A percentile compares a stretch with the other conserved stretches of the same genome.
Conservation (phyloP, 1,139 yeast species). For the Suhomyces anneliseae region DNA sequence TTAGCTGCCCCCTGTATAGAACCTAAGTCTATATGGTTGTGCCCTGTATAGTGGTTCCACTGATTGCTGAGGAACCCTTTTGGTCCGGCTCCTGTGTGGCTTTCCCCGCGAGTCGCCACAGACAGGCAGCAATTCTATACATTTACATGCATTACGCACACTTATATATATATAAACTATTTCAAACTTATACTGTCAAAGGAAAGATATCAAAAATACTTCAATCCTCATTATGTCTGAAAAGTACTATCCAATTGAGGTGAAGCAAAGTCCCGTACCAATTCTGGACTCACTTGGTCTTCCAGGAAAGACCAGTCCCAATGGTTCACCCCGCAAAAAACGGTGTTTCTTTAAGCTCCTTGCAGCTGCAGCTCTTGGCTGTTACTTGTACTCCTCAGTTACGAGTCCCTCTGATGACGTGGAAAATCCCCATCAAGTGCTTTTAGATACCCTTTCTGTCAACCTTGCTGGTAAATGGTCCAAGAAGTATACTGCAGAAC, state of each 20-base stretch:
- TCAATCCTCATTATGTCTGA: background rate
- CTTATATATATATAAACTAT: too few species aligned
- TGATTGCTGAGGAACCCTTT: too few species aligned
- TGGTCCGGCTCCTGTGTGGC: background rate
- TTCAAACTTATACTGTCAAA: too few species aligned
- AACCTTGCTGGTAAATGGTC: conserved; percentile 38
- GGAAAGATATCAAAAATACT: too few species aligned
- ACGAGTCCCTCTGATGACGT: background rate
- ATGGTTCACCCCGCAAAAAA: background rate
- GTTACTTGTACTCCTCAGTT: background rate
- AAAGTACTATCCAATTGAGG: conserved; percentile 2
- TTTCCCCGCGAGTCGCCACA: background rate
- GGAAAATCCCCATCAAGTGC: conserved; percentile 11
- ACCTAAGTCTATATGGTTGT: too few species aligned
- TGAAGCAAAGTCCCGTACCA: too few species aligned
- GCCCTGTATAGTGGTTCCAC: too few species aligned
- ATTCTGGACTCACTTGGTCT: background rate
- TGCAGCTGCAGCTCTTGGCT: background rate
- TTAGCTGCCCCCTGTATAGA: too few species aligned
- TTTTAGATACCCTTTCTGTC: conserved; percentile 19
- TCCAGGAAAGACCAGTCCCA: background rate
- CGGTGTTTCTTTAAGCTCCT: background rate
- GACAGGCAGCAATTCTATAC: background rate
- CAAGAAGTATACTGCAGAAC: conserved; percentile 30
- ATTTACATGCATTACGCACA: too few species aligned